phyloP scores from a whole-genome alignment of 1,284 basidiomycete species.

The Kwoniella shivajii region DNA sequence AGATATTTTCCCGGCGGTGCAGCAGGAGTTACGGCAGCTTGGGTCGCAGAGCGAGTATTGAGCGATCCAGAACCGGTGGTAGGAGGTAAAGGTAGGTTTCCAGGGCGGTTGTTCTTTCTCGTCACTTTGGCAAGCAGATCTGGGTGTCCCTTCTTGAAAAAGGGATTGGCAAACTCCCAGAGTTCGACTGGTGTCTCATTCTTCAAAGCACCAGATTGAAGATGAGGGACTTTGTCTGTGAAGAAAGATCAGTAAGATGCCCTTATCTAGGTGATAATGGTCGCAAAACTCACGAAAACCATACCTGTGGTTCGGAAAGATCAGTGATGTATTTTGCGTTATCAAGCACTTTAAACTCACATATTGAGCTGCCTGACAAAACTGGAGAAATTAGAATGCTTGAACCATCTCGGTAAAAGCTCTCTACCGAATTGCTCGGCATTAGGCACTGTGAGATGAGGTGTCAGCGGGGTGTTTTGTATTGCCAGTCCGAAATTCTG shows the following conservation, averaged over 20 bases:
- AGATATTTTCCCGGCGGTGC: slow-evolving; percentile 35
- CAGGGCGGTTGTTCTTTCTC: slow-evolving; percentile 63
- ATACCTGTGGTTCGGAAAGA: slow-evolving; percentile 56
- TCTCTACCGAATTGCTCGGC: slow-evolving; percentile 90
- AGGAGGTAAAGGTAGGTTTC: slow-evolving; percentile 20
- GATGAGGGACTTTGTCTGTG: slow-evolving; percentile 82
- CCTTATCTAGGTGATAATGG: background rate
- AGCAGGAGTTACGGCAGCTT: slow-evolving; percentile 23
- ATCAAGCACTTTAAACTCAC: slow-evolving; percentile 56
- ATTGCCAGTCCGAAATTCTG: too few relatives aligned
- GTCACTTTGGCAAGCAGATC: slow-evolving; percentile 89
- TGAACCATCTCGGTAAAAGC: slow-evolving; percentile 91
- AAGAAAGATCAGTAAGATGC: background rate
- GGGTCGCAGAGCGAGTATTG: slow-evolving; percentile 35
- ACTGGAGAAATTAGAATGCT: slow-evolving; percentile 90
- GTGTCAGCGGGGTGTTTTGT: too few relatives aligned
- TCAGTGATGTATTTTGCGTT: background rate
- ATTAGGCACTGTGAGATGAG: slow-evolving; percentile 73
- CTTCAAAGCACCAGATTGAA: slow-evolving; percentile 88
- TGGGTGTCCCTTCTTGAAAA: slow-evolving; percentile 86
- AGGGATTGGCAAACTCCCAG: slow-evolving; percentile 90
- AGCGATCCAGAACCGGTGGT: slow-evolving; percentile 19
- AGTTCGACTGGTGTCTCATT: slow-evolving; percentile 80
- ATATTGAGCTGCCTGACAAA: slow-evolving; percentile 97
- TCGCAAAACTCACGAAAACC: slow-evolving; percentile 65